Percentiles rank a stretch among this genome's conserved stretches.
Conservation (phyloP, 768 basidiomycete genomes). For the Leccinum rimulosum region DNA sequence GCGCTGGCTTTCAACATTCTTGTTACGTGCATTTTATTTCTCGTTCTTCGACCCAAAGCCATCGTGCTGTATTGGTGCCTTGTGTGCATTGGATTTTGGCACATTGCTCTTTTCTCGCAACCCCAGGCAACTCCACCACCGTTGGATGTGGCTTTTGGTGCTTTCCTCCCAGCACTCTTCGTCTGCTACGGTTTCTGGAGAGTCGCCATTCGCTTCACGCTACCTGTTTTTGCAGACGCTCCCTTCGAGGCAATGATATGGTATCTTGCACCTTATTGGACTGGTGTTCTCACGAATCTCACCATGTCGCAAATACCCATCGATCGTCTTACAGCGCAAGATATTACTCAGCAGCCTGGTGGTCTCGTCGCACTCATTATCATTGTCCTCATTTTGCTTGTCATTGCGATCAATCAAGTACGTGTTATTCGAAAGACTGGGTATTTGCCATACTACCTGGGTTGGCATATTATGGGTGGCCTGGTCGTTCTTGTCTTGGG, state of each 20-base stretch:
- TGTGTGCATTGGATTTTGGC: constrained; percentile 87
- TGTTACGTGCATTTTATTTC: constrained; percentile 63
- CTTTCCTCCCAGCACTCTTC: constrained; percentile 77
- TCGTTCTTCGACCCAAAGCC: constrained; percentile 68
- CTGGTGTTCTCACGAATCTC: constrained; percentile 71
- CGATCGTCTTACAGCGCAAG: constrained; percentile 66
- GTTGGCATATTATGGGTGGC: constrained; percentile 71
- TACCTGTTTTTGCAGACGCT: constrained; percentile 63
- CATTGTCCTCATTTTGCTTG: constrained; percentile 57
- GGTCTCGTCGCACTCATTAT: constrained; percentile 68
- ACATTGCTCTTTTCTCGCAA: constrained; percentile 76
- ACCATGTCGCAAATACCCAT: constrained; percentile 74
- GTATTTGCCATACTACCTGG: constrained; percentile 73
- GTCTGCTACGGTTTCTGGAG: constrained; percentile 81
- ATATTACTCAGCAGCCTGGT: constrained; percentile 62
- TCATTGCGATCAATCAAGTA: constrained; percentile 69
- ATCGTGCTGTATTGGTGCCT: constrained; percentile 72
- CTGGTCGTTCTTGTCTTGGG: constrained; percentile 64
- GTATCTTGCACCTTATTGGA: constrained; percentile 79
- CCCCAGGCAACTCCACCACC: constrained; percentile 64
- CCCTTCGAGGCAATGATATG: constrained; percentile 72
- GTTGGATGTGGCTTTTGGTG: constrained; percentile 67
- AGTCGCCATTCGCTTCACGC: constrained; percentile 66
- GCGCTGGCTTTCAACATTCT: constrained; percentile 75
- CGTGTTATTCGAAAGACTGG: constrained; percentile 84